Percentiles rank a stretch among this genome's conserved stretches.
These are phyloP conservation scores for Blastomyces gilchristii DNA, from an alignment of 2,329 filamentous ascomycete genomes.

Conservation along the genomic window DNA sequence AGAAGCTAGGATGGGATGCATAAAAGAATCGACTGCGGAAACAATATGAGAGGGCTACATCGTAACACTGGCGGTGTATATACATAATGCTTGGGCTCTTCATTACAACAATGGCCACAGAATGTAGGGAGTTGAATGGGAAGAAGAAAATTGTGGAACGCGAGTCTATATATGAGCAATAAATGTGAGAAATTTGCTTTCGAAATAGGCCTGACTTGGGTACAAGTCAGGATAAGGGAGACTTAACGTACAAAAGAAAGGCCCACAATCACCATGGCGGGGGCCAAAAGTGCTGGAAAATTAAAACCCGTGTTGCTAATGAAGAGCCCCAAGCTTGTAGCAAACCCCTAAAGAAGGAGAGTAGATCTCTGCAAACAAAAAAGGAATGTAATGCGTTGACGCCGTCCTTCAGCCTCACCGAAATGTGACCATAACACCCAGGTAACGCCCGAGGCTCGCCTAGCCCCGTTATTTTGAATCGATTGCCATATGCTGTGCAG, in stretches of 20 bases:
- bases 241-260: constrained; percentile 40
- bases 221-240: constrained; percentile 37
- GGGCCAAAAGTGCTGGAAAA: constrained; percentile 27
- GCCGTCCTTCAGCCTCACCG: constrained; percentile 22
- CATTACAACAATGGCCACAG: constrained; percentile 20
- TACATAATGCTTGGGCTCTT: constrained; percentile 12
- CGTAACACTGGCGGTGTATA: constrained; percentile 8
- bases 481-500: constrained; percentile 28
- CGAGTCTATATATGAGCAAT: constrained; percentile 35
- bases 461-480: constrained; percentile 26
- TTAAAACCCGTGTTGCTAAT: constrained; percentile 27
- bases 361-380: constrained; percentile 25
- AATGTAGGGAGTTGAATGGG: constrained; percentile 12
- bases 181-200: constrained; percentile 38
- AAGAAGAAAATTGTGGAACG: constrained; percentile 16
- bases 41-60: constrained; percentile 16
- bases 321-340: constrained; percentile 23
- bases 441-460: constrained; percentile 29
- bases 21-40: constrained; percentile 13
- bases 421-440: constrained; percentile 21
- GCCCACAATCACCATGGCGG: constrained; percentile 27
- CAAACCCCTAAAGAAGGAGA: constrained; percentile 27
- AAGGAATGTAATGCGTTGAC: constrained; percentile 24
- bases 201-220: constrained; percentile 33
- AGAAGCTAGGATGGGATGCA: constrained; percentile 15